phyloP scores from a whole-genome alignment of 192 early-diverging fungal genomes.

The Podila clonocystis region DNA sequence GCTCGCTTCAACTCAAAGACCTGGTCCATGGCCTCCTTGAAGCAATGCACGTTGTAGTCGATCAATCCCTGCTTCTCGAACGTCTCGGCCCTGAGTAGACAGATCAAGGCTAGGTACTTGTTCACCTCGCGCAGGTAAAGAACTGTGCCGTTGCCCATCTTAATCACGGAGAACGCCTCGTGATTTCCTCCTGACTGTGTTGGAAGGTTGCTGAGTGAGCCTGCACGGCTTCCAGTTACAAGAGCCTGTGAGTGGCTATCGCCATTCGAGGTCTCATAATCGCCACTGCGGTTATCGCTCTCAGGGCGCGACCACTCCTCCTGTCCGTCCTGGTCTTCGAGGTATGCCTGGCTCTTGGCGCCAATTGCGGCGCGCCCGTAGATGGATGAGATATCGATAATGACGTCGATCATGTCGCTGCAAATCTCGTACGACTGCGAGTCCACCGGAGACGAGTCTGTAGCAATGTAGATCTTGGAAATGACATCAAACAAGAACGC shows the following conservation, averaged over 20 bases:
- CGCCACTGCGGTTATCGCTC: background rate
- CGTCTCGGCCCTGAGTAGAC: conserved; percentile 81
- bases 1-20: conserved; percentile 73
- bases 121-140: conserved; percentile 82
- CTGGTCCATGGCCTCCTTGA: conserved; percentile 82
- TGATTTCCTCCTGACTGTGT: conserved; percentile 43
- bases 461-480: conserved; percentile 95
- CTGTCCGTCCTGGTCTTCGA: conserved; percentile 34
- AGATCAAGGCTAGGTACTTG: conserved; percentile 82
- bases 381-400: conserved; percentile 83
- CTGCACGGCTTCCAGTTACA: conserved; percentile 22
- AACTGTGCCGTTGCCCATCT: conserved; percentile 82
- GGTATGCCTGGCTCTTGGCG: conserved; percentile 49
- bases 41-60: conserved; percentile 89
- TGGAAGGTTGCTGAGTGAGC: conserved; percentile 30
- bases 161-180: conserved; percentile 75
- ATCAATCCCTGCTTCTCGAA: conserved; percentile 87
- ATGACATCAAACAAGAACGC: conserved; percentile 92
- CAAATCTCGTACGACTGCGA: conserved; percentile 92
- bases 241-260: conserved; percentile 26
- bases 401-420: conserved; percentile 94
- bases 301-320: conserved; percentile 46
- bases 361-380: conserved; percentile 69
- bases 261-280: conserved; percentile 26
- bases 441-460: conserved; percentile 91